Base-by-base conservation (phyloP, 345 rosid species). In the Gossypium mustelinum region DNA sequence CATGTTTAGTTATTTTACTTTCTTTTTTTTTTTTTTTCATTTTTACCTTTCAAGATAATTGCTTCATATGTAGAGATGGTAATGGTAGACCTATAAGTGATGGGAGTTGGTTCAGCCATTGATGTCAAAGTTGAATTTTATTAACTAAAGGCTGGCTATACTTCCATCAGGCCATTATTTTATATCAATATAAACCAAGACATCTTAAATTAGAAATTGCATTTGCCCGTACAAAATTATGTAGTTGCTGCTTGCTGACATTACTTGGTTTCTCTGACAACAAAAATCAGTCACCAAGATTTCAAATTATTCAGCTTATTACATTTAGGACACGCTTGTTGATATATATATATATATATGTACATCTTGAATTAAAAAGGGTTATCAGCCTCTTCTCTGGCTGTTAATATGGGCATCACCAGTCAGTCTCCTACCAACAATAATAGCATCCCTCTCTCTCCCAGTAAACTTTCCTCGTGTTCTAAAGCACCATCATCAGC, bases 401-500 rank as follows among this genome's bases (percentile, higher is more conserved):
- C 60, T 56, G 25, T 56, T 56, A 56, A 56, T 20, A 56, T 9
- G 60, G 60, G 60, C 60, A 20, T 56, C 60, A 20, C 60, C 25
- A 20, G 10, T 56, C 60, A 56, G 34, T 58, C 62, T 58, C 14
- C 62, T 20, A 3, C 62, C 34, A 24, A 24, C 17, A 58, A 20
- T 11, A 58, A 9, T 24, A 58, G 5, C 62, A 58, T 58, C 62
- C 16, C 34, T 58, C 60, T 56, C 72, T 50, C 54, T 0, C 7
- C 41, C 6, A 22, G 25, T 27, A 69, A 24, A 14, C 72, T 2
- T 34, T 17, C 6, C 45, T 11, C 22, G 10, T 8, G 9, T 48
- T 50, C 50, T 56, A 71, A 70, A 48, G 17, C 48, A 18, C 66
- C 39, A 66, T 39, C 45, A 55, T 68, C 68, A 54, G 29, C 22